Conservation (phyloP, 2,329 filamentous ascomycete species). For the Endoconidiophora polonica region DNA sequence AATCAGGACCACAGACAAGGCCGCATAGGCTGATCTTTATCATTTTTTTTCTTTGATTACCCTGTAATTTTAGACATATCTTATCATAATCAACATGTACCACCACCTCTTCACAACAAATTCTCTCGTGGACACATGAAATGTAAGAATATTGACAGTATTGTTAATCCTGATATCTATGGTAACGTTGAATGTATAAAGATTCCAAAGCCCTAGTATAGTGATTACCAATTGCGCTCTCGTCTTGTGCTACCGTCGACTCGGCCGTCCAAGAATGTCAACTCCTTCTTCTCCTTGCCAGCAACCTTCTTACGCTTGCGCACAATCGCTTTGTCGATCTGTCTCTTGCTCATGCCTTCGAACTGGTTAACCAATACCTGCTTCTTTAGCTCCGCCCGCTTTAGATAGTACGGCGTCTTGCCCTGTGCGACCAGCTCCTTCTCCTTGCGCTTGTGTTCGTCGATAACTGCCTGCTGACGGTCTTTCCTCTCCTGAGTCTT, state of each 20-base stretch:
- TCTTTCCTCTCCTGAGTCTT: conserved; percentile 56
- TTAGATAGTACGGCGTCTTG: conserved; percentile 85
- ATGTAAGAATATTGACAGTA: too few species aligned
- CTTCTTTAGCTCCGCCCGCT: conserved; percentile 85
- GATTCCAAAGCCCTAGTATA: too few species aligned
- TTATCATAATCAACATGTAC: neutral
- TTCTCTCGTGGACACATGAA: neutral
- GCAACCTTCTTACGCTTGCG: conserved; percentile 78
- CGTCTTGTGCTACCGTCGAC: conserved; percentile 11
- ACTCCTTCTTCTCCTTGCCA: conserved; percentile 64
- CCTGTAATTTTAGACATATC: too few species aligned
- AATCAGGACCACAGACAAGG: neutral
- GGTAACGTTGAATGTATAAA: too few species aligned
- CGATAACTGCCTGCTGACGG: conserved; percentile 49
- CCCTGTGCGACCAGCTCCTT: conserved; percentile 73
- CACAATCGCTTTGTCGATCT: conserved; percentile 74
- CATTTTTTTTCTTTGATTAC: neutral
- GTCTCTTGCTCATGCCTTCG: conserved; percentile 65
- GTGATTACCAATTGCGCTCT: too few species aligned
- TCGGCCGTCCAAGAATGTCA: conserved; percentile 28
- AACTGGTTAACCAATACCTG: conserved; percentile 63
- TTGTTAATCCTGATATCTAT: too few species aligned
- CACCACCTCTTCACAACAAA: neutral
- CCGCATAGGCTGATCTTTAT: neutral
- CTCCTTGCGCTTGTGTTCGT: conserved; percentile 65